Conservation (phyloP, 1,284 basidiomycete species). For the Microbotryum silenes-acaulis region DNA sequence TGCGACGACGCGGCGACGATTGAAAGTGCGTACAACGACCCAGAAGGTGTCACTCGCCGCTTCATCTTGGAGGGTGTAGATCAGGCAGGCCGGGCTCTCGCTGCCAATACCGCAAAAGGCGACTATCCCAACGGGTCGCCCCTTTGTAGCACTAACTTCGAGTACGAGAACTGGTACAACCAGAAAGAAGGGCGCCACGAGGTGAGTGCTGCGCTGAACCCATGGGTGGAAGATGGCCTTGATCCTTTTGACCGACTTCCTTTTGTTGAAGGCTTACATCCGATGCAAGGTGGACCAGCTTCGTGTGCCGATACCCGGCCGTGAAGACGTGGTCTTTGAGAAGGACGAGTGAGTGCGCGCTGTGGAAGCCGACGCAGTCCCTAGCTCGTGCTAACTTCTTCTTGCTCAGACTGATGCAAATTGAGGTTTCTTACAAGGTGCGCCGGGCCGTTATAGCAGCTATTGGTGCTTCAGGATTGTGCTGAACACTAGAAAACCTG, state of each 20-base stretch:
- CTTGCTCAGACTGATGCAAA: constrained; percentile 65
- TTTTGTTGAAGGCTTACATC: constrained; percentile 59
- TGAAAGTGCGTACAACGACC: constrained; percentile 76
- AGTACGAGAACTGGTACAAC: constrained; percentile 76
- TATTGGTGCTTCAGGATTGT: no score
- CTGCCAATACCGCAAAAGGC: constrained; percentile 12
- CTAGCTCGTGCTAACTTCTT: constrained; percentile 14
- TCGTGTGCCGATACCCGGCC: constrained; percentile 49
- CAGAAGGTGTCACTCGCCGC: constrained; percentile 61
- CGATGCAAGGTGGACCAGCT: constrained; percentile 58
- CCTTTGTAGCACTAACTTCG: constrained; percentile 52
- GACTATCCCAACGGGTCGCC: constrained; percentile 48
- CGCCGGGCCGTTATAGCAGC: no score
- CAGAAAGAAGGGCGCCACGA: constrained; percentile 43
- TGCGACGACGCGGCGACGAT: constrained; percentile 60
- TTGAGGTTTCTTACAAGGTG: constrained; percentile 75
- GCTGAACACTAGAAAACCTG: no score
- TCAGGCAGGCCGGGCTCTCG: constrained; percentile 42
- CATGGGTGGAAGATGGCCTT: background rate
- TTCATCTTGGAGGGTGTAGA: constrained; percentile 90
- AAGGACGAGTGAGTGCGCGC: constrained; percentile 18
- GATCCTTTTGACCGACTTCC: background rate
- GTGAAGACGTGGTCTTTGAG: constrained; percentile 14
- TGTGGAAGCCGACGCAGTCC: constrained; percentile 35
- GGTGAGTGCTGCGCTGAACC: constrained; percentile 48